These are phyloP conservation scores for Dalechampia spathulata DNA, from an alignment of 441 rosid genomes.

Conservation along the genomic window DNA sequence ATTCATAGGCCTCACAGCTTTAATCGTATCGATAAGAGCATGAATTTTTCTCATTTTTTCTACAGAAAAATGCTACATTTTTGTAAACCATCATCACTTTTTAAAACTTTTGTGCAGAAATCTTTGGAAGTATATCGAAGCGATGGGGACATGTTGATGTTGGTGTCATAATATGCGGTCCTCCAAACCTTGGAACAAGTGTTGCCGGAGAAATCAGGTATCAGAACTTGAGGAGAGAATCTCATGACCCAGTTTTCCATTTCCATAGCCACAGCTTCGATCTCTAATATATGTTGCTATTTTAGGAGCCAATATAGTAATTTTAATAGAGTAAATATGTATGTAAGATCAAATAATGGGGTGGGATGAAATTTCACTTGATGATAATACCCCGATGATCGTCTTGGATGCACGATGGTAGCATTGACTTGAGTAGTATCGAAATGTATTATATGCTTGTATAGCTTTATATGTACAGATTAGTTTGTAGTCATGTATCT, in stretches of 20 bases:
- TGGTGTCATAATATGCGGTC: conserved; percentile 83
- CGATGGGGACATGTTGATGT: conserved; percentile 68
- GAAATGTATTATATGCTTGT: too few species aligned
- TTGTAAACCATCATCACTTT: not conserved
- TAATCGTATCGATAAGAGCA: not conserved
- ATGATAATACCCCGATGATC: too few species aligned
- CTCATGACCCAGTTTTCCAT: conserved; percentile 49
- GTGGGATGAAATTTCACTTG: too few species aligned
- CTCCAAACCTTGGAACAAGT: conserved; percentile 56
- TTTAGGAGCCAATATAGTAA: too few species aligned
- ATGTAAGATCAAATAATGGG: too few species aligned
- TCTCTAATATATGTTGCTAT: too few species aligned
- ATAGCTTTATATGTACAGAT: too few species aligned
- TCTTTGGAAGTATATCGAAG: conserved; percentile 40
- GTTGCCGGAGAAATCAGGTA: conserved; percentile 77
- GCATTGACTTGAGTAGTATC: too few species aligned
- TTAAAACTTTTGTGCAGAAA: conserved; percentile 38
- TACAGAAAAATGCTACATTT: not conserved
- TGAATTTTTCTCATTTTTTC: not conserved
- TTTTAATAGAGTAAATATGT: too few species aligned
- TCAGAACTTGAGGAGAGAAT: conserved; percentile 34
- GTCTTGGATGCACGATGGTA: too few species aligned
- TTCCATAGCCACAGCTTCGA: conserved; percentile 83
- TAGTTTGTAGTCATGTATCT: too few species aligned
- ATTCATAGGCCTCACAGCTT: not conserved